These are phyloP conservation scores for Solanum clarkiae DNA, from an alignment of 257 asterid species.

Conservation along the genomic window DNA sequence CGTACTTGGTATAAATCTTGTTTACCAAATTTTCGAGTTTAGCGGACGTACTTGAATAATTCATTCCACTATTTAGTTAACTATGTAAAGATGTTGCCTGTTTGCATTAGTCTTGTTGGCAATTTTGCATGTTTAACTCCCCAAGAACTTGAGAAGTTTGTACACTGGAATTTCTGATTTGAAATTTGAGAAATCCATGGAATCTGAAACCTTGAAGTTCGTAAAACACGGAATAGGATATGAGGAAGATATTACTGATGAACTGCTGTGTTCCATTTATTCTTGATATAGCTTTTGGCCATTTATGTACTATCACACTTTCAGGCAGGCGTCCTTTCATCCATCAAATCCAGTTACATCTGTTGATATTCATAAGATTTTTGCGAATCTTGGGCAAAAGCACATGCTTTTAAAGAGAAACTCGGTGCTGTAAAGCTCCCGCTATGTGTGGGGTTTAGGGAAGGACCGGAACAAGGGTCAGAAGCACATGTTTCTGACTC, in stretches of 20 bases:
- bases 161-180: conserved; percentile 1
- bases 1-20: too few species aligned
- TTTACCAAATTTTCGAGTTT: too few species aligned
- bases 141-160: not conserved
- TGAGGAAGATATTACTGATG: not conserved
- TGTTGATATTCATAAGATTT: not conserved
- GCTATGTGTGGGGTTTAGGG: too few species aligned
- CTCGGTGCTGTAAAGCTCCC: too few species aligned
- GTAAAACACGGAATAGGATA: not conserved
- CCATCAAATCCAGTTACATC: not conserved
- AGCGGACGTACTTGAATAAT: too few species aligned
- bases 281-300: not conserved
- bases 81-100: not conserved
- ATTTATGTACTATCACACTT: not conserved
- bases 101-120: too few species aligned
- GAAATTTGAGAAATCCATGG: conserved; percentile 1
- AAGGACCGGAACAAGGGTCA: too few species aligned
- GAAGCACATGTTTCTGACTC: not conserved
- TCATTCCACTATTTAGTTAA: not conserved
- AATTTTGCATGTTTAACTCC: too few species aligned
- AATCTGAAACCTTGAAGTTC: not conserved
- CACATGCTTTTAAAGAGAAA: too few species aligned
- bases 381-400: not conserved
- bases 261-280: not conserved
- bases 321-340: not conserved